phyloP scores from a whole-genome alignment of 768 basidiomycete species.

The Cystobasidium ongulense region DNA sequence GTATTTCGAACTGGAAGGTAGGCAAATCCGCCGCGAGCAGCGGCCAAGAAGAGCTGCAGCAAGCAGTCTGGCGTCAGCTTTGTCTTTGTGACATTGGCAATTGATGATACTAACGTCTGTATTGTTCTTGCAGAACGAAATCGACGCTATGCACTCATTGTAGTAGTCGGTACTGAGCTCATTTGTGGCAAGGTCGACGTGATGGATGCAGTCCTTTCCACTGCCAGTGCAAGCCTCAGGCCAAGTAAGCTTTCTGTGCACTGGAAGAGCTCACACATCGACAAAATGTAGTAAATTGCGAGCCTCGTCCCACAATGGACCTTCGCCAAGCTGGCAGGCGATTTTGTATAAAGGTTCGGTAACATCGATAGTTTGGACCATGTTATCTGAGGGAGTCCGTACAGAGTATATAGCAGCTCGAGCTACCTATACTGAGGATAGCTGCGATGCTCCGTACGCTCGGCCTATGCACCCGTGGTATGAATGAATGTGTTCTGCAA shows the following conservation, averaged over 20 bases:
- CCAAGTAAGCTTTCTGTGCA: not conserved
- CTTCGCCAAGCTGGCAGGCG: not conserved
- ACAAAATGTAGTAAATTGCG: not conserved
- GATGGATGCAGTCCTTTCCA: not conserved
- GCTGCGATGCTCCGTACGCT: no score
- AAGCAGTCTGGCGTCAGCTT: not conserved
- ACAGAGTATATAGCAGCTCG: no score
- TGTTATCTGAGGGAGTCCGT: not conserved
- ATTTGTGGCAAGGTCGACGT: not conserved
- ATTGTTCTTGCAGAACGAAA: not conserved
- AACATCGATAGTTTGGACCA: not conserved
- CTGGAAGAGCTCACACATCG: not conserved
- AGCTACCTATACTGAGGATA: no score
- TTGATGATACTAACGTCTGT: not conserved
- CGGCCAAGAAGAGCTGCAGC: not conserved
- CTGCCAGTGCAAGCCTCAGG: not conserved
- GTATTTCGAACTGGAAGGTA: not conserved
- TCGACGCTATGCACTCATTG: constrained; percentile 2
- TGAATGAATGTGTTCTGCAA: no score
- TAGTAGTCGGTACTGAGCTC: not conserved
- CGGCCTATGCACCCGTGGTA: no score
- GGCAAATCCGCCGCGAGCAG: not conserved
- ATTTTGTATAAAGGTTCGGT: not conserved
- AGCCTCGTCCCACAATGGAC: not conserved
- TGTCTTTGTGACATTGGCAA: no score